Percentiles rank a stretch among this genome's conserved stretches.
Evolutionary conservation across 2,329 filamentous ascomycete species (phyloP).

Genomic region (Diaporthe velutina): DNA sequence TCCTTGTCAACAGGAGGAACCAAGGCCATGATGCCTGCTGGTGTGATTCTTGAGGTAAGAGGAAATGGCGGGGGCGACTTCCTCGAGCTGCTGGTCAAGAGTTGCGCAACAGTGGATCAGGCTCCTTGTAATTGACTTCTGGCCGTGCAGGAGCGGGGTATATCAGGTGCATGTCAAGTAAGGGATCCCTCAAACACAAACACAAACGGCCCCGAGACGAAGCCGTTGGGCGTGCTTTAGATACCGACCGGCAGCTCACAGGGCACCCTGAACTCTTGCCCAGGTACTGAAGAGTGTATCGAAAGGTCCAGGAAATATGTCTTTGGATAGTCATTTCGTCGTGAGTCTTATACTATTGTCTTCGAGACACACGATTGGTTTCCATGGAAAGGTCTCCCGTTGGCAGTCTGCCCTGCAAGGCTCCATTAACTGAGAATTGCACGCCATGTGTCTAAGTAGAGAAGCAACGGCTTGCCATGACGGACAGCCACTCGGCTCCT

Average conservation of each 20-base stretch:
- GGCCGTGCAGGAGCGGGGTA: background rate
- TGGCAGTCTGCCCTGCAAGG: too few relatives aligned
- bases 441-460: background rate
- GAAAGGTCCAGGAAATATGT: background rate
- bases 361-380: background rate
- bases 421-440: background rate
- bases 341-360: background rate
- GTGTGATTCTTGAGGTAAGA: background rate
- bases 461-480: background rate
- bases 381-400: background rate
- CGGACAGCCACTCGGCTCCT: background rate
- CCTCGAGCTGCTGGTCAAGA: background rate
- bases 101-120: background rate
- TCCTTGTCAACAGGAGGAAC: constrained; percentile 49
- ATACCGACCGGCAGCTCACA: background rate
- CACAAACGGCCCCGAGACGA: background rate
- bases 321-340: background rate
- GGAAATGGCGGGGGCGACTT: background rate
- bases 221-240: too few relatives aligned
- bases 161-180: background rate
- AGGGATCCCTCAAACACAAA: background rate
- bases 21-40: constrained; percentile 40
- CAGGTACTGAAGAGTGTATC: background rate
- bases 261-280: background rate
- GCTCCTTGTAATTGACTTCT: background rate